These are phyloP conservation scores for Plantago major DNA, from an alignment of 257 asterid species.

Conservation along the genomic window DNA sequence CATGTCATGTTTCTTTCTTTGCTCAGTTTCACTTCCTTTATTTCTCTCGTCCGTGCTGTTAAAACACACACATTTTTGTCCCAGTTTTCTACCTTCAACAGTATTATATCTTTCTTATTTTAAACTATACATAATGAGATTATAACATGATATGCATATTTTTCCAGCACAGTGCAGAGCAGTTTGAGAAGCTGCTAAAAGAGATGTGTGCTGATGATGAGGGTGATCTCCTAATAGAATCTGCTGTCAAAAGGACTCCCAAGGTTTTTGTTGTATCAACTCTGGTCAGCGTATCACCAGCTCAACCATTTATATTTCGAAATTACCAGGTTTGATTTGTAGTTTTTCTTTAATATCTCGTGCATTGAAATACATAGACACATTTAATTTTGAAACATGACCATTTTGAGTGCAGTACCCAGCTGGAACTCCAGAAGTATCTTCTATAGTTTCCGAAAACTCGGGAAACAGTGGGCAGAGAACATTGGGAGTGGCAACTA, in stretches of 20 bases:
- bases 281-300: conserved; percentile 89
- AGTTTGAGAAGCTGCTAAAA: conserved; percentile 87
- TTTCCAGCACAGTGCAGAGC: conserved; percentile 99
- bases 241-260: conserved; percentile 84
- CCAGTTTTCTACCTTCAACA: conserved; percentile 6
- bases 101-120: conserved; percentile 15
- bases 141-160: conserved; percentile 29
- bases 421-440: conserved; percentile 91
- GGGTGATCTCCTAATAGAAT: conserved; percentile 96
- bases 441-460: conserved; percentile 65
- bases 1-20: conserved; percentile 6
- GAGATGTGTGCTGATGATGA: conserved; percentile 97
- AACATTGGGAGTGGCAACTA: conserved; percentile 42
- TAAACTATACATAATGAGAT: conserved; percentile 14
- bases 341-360: conserved; percentile 11
- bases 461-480: conserved; percentile 43
- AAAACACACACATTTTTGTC: neutral
- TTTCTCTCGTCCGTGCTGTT: conserved; percentile 9
- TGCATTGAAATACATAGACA: conserved; percentile 17
- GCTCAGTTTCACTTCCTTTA: conserved; percentile 13
- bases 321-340: conserved; percentile 76
- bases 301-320: conserved; percentile 97
- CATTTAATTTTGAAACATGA: conserved; percentile 17
- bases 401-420: conserved; percentile 65
- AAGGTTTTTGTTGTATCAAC: conserved; percentile 96